Base-by-base conservation (phyloP, 2,329 filamentous ascomycete genomes). In the Xylariaceae sp. region DNA sequence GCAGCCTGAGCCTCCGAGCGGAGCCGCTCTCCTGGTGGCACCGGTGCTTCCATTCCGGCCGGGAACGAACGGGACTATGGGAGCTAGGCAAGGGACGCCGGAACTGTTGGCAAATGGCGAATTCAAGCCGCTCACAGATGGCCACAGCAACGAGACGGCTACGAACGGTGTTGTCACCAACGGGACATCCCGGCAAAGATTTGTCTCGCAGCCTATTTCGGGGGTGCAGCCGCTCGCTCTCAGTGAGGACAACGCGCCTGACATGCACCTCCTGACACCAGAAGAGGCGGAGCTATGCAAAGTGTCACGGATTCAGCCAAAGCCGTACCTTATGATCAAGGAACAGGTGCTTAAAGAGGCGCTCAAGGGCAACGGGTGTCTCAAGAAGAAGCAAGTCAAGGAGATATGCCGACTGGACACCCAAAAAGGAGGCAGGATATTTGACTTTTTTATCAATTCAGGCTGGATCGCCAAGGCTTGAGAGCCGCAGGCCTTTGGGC, bases 261-360 rank as follows among this genome's bases (percentile, higher is more conserved):
- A 98, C 71, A 76, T 94, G 24, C 95, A 98, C 68, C 84, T 99
- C 0, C 79, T 99, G 39, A 91, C 90, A 0, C 82, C 87, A 1
- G 92, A 96, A 63, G 95, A 99, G 74, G 80, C 86, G 4, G 91
- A 96, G 68, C 78, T 99, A 0, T 99, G 95, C 77, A 90, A 91
- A 66, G 83, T 89, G 36, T 83, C 96, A 12, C 86, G 92, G 37
- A 78, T 99, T 49, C 90, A 95, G 74, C 95, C 95, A 0, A 99
- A 99, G 77, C 91, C 95, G 1, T 99, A 97, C 73, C 76, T 97
- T 4, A 92, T 92, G 70, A 92, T 98, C 75, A 99, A 99, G 75
- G 92, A 97, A 73, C 87, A 90, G 60, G 81, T 98, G n/a, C 76
- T 98, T 49, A 91, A 91, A 67, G 94, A 98, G 72, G 91, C 94